Evolutionary conservation across 176 grass and related monocot genomes (phyloP).

Genomic region (Zoysia pacifica): DNA sequence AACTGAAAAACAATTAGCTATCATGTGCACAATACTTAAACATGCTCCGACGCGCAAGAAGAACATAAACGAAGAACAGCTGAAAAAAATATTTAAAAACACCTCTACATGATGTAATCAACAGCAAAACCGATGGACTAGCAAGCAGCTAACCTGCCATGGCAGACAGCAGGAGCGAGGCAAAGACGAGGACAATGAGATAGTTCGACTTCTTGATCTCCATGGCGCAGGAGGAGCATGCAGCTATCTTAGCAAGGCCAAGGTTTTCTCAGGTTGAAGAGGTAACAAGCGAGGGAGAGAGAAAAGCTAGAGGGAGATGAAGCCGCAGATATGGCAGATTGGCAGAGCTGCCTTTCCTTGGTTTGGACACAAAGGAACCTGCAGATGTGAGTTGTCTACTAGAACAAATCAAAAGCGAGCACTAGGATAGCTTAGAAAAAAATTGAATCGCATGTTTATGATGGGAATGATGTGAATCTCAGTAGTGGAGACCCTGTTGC

Average conservation of each 20-base stretch:
- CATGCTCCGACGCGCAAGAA: background rate
- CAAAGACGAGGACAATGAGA: slow-evolving; percentile 36
- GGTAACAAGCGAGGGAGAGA: background rate
- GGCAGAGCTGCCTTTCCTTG: slow-evolving; percentile 51
- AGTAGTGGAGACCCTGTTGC: slow-evolving; percentile 57
- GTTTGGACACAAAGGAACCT: slow-evolving; percentile 70
- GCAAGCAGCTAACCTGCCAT: slow-evolving; percentile 45
- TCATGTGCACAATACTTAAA: background rate
- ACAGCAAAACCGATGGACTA: background rate
- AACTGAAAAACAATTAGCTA: slow-evolving; percentile 10
- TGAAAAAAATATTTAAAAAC: background rate
- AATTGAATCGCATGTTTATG: slow-evolving; percentile 19
- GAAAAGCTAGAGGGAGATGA: background rate
- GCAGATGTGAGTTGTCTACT: slow-evolving; percentile 48
- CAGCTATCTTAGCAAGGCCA: background rate
- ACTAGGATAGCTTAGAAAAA: slow-evolving; percentile 2
- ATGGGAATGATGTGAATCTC: slow-evolving; percentile 56
- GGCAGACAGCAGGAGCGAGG: slow-evolving; percentile 41
- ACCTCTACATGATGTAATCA: background rate
- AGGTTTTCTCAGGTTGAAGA: slow-evolving; percentile 43
- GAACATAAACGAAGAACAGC: background rate
- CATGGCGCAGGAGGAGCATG: slow-evolving; percentile 43
- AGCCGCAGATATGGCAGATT: slow-evolving; percentile 26
- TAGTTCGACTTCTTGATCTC: slow-evolving; percentile 39
- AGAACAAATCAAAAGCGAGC: slow-evolving; percentile 31